Base-by-base conservation (phyloP, 345 rosid species). In the Acer campestre region DNA sequence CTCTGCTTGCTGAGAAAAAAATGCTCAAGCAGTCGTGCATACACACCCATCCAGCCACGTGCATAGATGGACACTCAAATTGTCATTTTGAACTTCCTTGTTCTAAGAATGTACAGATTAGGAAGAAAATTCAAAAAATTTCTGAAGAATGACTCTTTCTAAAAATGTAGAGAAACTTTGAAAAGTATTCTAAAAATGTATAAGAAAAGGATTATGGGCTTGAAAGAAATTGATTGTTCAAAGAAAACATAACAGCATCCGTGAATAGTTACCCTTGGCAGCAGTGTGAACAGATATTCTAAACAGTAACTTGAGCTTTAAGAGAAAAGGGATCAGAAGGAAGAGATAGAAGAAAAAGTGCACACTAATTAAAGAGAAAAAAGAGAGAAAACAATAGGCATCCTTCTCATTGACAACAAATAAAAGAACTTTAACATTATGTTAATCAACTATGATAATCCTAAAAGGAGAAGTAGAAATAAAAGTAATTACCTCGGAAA, bases 401-500 rank as follows among this genome's bases (percentile, higher is more conserved):
- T 59, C 27, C 23, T 20, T n/a, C 9, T 58, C n/a, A n/a, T 59
- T 59, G 27, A 59, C 27, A 14, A 20, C 2, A 8, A 59, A 59
- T 7, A 20, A 59, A 20, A n/a, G 11, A 59, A n/a, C 12, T 59
- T 11, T 59, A 18, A 59, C 12, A 22, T 59, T 22, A 7, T 59
- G 27, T 22, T 59, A 59, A 59, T n/a, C 23, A 59, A 59, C 3
- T 59, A 59, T 20, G 63, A 59, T 59, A 22, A 59, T 59, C 62
- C 62, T 2, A 49, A 49, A 14, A 61, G 23, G 3, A 17, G 49
- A 31, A 11, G 69, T 74, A 10, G 20, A 31, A 48, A 69, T 5
- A 67, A 53, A 70, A 82, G 53, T 25, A 27, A 20, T 75, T 75
- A 93, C 98, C 99, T 93, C 65, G 99, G 99, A 83, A 95, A 95